Conservation (phyloP, 2,329 filamentous ascomycete genomes). For the Hymenoscyphus fructigenus region DNA sequence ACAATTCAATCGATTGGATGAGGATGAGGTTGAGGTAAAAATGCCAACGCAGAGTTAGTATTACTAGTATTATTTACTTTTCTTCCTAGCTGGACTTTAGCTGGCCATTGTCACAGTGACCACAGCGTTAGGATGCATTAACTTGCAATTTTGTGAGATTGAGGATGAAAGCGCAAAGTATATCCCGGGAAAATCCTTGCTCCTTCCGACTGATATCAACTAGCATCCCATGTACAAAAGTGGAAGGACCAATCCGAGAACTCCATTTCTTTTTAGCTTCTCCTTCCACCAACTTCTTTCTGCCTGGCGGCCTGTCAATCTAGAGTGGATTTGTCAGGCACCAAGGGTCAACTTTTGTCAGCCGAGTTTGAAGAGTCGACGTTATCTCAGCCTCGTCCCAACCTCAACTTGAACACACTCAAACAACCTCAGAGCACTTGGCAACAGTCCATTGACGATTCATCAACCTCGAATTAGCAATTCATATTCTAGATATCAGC, state of each 20-base stretch:
- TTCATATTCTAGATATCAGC: background rate
- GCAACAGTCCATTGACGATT: background rate
- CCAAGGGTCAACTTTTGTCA: background rate
- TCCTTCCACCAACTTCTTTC: background rate
- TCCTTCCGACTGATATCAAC: background rate
- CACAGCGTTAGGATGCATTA: background rate
- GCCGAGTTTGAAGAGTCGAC: background rate
- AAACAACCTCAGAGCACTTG: background rate
- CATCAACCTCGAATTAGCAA: background rate
- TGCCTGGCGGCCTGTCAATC: background rate
- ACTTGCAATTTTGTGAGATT: background rate
- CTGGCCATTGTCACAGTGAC: background rate
- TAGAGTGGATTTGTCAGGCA: background rate
- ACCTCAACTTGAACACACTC: background rate
- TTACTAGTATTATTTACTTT: background rate
- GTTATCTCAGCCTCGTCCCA: constrained; percentile 11
- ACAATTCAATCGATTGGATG: background rate
- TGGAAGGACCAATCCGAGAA: background rate
- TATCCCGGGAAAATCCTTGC: constrained; percentile 4
- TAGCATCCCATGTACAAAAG: background rate
- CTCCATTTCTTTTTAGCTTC: background rate
- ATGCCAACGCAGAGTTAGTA: background rate
- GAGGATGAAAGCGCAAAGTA: background rate
- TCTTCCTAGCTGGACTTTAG: background rate
- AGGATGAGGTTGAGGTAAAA: background rate